Evolutionary conservation across 768 basidiomycete genomes (phyloP).

Genomic region (Hericium coralloides): DNA sequence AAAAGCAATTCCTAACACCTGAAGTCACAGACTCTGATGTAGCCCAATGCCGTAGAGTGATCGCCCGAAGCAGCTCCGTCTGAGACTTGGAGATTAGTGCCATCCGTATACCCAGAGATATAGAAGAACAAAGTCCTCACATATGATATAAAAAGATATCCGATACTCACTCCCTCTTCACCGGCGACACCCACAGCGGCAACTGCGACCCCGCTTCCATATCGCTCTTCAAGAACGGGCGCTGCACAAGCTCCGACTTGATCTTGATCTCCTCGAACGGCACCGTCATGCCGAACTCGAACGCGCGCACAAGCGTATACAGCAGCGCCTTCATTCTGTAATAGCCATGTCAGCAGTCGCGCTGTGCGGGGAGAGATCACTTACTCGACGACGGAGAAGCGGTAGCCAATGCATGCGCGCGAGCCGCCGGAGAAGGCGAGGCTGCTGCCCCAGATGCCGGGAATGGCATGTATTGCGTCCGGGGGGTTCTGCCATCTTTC

Average conservation of each 20-base stretch:
- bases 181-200: not conserved
- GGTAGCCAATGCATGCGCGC: conserved; percentile 21
- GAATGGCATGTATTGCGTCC: conserved; percentile 10
- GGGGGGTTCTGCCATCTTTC: conserved; percentile 19
- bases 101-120: no score
- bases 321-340: conserved; percentile 8
- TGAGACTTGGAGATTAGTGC: no score
- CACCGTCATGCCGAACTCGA: conserved; percentile 4
- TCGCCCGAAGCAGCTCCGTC: no score
- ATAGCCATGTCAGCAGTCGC: not conserved
- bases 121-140: no score
- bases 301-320: conserved; percentile 12
- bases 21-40: no score
- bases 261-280: not conserved
- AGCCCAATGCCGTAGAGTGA: no score
- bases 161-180: not conserved
- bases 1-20: no score
- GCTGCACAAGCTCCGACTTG: not conserved
- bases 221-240: not conserved
- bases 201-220: conserved; percentile 2
- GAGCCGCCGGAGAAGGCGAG: conserved; percentile 22
- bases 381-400: conserved; percentile 18
- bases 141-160: no score
- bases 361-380: no score
- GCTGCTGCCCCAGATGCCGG: conserved; percentile 17